Evolutionary conservation across 2,329 filamentous ascomycete genomes (phyloP).

Genomic region (Penicillium sp.): DNA sequence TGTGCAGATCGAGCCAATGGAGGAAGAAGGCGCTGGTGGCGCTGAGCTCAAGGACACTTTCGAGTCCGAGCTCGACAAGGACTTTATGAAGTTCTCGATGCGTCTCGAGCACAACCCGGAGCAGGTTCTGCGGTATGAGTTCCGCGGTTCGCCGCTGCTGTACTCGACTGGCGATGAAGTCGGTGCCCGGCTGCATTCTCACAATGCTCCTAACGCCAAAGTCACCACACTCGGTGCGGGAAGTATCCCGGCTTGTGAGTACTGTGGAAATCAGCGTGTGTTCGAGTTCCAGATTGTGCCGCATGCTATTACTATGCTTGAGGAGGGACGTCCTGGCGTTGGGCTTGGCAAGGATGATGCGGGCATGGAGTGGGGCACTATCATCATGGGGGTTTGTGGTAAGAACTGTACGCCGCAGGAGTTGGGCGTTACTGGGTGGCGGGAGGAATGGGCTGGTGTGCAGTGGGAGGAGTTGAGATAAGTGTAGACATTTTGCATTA

Average conservation of each 20-base stretch:
- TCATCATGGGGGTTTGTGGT: slow-evolving; percentile 81
- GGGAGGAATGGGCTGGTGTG: slow-evolving; percentile 96
- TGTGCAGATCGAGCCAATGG: slow-evolving; percentile 45
- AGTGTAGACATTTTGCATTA: neutral
- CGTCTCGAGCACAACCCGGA: slow-evolving; percentile 77
- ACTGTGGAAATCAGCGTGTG: slow-evolving; percentile 71
- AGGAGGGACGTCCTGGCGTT: slow-evolving; percentile 64
- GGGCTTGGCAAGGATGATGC: slow-evolving; percentile 61
- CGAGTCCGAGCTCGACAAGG: slow-evolving; percentile 71
- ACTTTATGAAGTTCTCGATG: slow-evolving; percentile 79
- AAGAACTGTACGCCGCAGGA: slow-evolving; percentile 69
- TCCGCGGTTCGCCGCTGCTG: slow-evolving; percentile 69
- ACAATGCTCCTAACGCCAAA: slow-evolving; percentile 26
- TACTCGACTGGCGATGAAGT: slow-evolving; percentile 77
- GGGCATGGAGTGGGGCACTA: slow-evolving; percentile 97
- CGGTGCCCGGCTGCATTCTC: slow-evolving; percentile 59
- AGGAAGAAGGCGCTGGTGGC: slow-evolving; percentile 35
- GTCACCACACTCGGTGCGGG: slow-evolving; percentile 28
- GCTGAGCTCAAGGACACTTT: slow-evolving; percentile 66
- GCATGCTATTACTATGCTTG: slow-evolving; percentile 83
- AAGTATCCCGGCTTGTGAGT: slow-evolving; percentile 70
- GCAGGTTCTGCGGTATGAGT: slow-evolving; percentile 79
- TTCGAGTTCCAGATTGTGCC: slow-evolving; percentile 94
- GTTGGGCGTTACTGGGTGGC: slow-evolving; percentile 68
- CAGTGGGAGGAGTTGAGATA: slow-evolving; percentile 80